phyloP scores from a whole-genome alignment of 1,284 basidiomycete genomes.

The Puccinia polysora region DNA sequence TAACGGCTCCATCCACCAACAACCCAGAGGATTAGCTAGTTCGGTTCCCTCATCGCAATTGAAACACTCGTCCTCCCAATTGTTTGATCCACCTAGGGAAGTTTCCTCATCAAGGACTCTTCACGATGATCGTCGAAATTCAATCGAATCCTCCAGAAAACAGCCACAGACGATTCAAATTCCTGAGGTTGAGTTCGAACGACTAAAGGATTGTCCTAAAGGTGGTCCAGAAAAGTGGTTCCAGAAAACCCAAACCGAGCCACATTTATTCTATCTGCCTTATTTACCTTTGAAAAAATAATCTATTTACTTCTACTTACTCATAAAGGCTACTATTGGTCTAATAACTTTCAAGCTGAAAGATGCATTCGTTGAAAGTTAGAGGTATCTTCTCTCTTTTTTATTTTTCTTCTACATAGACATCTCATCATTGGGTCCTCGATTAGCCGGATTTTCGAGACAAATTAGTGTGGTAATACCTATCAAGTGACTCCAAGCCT shows the following conservation, averaged over 20 bases:
- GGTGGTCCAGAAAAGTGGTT: slow-evolving; percentile 37
- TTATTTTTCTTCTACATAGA: too few species aligned
- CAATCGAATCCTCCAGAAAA: background rate
- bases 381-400: too few species aligned
- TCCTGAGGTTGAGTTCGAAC: background rate
- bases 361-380: too few species aligned
- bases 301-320: too few species aligned
- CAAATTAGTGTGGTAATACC: too few species aligned
- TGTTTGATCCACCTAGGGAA: background rate
- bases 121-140: too few species aligned
- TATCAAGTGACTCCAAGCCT: too few species aligned
- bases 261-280: slow-evolving; percentile 24
- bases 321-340: too few species aligned
- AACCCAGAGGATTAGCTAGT: slow-evolving; percentile 14
- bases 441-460: too few species aligned
- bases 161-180: background rate
- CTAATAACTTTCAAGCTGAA: too few species aligned
- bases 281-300: slow-evolving; percentile 13
- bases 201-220: background rate
- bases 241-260: slow-evolving; percentile 19
- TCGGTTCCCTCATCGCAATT: slow-evolving; percentile 1
- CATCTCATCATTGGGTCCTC: too few species aligned
- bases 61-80: background rate
- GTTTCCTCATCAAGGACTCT: background rate
- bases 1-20: background rate